Evolutionary conservation across 2,329 filamentous ascomycete species (phyloP), one percentile per base, ranked within the genome.

Genomic region (Graphilbum fragrans): DNA sequence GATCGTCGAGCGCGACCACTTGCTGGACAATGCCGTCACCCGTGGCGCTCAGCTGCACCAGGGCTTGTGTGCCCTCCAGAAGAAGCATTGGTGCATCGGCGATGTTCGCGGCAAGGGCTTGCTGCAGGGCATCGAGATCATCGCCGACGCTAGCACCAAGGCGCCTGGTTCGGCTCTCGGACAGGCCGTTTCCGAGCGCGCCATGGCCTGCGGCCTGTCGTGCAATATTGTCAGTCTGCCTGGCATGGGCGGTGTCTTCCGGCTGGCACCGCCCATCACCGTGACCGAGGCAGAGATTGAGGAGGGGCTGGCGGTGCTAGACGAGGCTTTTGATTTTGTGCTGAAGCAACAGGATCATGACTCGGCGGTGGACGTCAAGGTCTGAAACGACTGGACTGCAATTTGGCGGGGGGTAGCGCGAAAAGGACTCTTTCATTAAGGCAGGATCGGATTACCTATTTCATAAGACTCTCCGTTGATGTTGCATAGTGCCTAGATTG

Each of bases 201-300:
- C 45, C 29, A 32, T 46, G 49, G 63, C 66, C 34, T 51, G 71
- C 17, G 74, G 75, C 0, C 51, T 78, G 2, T 78, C 69, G 58
- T 69, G 70, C 5, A 77, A 79, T 50, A 45, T 80, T 23, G 66
- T 67, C 19, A 73, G 62, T 35, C 64, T 70, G 50, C 64, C 64
- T 7, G 68, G 65, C 37, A 74, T 77, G 52, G 66, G 69, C 0
- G 75, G 73, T 4, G 65, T 71, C 0, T 76, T 80, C 45, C 58
- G 75, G 11, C 68, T 80, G 39, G 74, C 74, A 5, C 75, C 74
- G 20, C 74, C 76, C 0, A 70, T 80, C 33, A 77, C 71, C 0
- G 68, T 78, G 9, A 66, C 66, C 0, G 61, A 61, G 22, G 59
- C 65, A 37, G 60, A 74, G 54, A 53, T 76, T 35, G 56, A 67